Percentiles rank a stretch among this genome's conserved stretches.
Evolutionary conservation across 768 basidiomycete species (phyloP).

Genomic region (Kwoniella heveanensis): DNA sequence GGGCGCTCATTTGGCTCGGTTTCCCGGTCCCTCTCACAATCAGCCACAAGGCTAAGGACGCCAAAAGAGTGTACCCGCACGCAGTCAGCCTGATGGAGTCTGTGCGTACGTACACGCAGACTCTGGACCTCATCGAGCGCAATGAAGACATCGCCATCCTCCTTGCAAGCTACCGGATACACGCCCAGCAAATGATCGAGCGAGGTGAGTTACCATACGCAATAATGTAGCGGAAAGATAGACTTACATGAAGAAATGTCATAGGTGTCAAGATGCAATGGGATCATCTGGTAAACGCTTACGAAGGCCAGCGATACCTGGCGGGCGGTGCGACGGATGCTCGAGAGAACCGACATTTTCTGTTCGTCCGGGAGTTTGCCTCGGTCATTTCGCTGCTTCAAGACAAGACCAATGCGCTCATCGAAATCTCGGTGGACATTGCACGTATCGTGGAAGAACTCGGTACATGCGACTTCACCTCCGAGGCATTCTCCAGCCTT

Average conservation of each 20-base stretch:
- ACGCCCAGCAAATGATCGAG: slow-evolving; percentile 87
- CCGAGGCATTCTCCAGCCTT: slow-evolving; percentile 77
- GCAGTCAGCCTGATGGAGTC: slow-evolving; percentile 93
- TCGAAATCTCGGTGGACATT: slow-evolving; percentile 87
- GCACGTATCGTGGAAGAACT: slow-evolving; percentile 82
- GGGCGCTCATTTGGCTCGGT: slow-evolving; percentile 91
- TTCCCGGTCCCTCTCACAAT: slow-evolving; percentile 94
- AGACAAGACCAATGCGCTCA: slow-evolving; percentile 93
- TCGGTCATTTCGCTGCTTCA: slow-evolving; percentile 88
- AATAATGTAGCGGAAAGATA: slow-evolving; percentile 6
- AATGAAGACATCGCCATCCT: slow-evolving; percentile 92
- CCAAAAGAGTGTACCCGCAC: slow-evolving; percentile 96
- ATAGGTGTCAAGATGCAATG: slow-evolving; percentile 92
- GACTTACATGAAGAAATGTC: too few species aligned
- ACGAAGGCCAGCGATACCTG: slow-evolving; percentile 77
- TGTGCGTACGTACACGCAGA: slow-evolving; percentile 96
- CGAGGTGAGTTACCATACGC: slow-evolving; percentile 65
- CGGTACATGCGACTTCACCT: slow-evolving; percentile 78
- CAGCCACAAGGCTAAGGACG: slow-evolving; percentile 96
- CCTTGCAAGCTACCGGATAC: slow-evolving; percentile 90
- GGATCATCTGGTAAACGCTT: slow-evolving; percentile 96
- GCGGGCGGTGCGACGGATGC: slow-evolving; percentile 66
- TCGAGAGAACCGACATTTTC: slow-evolving; percentile 82
- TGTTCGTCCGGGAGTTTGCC: slow-evolving; percentile 93
- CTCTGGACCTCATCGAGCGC: slow-evolving; percentile 82